Percentiles rank a stretch among this genome's conserved stretches.
These are phyloP conservation scores for Onygenales sp. DNA, from an alignment of 2,329 filamentous ascomycete species.

Conservation along the genomic window DNA sequence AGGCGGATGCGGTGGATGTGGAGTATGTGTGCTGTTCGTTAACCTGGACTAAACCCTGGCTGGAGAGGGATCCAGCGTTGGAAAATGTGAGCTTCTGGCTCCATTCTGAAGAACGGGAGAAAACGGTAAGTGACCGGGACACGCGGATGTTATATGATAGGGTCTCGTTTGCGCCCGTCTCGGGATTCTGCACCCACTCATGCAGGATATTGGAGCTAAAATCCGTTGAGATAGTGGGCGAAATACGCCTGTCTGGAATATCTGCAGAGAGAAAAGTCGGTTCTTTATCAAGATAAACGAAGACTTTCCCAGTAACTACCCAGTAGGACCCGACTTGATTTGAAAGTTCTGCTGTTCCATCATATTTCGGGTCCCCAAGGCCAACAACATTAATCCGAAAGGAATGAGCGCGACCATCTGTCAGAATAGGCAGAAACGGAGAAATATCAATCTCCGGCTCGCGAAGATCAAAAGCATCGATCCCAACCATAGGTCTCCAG, in stretches of 20 bases:
- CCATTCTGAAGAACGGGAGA: constrained; percentile 45
- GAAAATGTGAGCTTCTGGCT: constrained; percentile 48
- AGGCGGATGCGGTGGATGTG: constrained; percentile 13
- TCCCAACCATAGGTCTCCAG: constrained; percentile 68
- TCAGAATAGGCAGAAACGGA: constrained; percentile 61
- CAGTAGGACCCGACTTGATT: constrained; percentile 56
- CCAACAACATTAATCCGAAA: constrained; percentile 62
- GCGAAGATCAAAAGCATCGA: constrained; percentile 67
- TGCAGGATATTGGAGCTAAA: not conserved
- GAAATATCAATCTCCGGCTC: constrained; percentile 79
- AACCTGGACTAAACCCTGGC: constrained; percentile 46
- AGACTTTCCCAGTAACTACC: constrained; percentile 71
- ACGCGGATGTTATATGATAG: constrained; percentile 52
- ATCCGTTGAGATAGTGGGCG: constrained; percentile 20
- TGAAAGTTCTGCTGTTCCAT: constrained; percentile 40
- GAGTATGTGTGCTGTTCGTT: constrained; percentile 45
- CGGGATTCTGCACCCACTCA: constrained; percentile 15
- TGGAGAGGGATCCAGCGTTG: constrained; percentile 47
- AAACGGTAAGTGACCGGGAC: constrained; percentile 45
- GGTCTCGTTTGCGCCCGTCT: constrained; percentile 49
- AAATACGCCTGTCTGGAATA: constrained; percentile 2
- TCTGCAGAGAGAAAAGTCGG: constrained; percentile 1
- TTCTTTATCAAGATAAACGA: constrained; percentile 58
- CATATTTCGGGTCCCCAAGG: constrained; percentile 46
- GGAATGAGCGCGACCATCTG: constrained; percentile 54